Evolutionary conservation across 371 early-diverging fungal genomes (phyloP).

Genomic region (Circinella umbellata): DNA sequence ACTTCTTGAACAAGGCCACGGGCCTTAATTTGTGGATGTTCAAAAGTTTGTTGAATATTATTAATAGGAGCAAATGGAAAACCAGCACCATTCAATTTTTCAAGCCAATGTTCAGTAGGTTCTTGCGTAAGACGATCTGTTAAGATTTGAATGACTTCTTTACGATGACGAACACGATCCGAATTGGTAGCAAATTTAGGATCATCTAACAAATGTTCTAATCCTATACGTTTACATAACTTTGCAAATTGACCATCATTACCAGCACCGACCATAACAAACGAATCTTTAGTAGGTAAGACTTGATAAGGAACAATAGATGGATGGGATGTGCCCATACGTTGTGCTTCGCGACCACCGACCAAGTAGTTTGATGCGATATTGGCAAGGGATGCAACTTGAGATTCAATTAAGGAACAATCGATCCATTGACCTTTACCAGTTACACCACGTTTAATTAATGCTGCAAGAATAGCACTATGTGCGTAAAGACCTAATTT

Average conservation of each 20-base stretch:
- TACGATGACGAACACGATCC: slow-evolving; percentile 76
- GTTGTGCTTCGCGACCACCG: slow-evolving; percentile 76
- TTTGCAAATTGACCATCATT: slow-evolving; percentile 85
- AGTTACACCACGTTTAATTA: slow-evolving; percentile 71
- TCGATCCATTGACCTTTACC: slow-evolving; percentile 87
- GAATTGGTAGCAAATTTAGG: slow-evolving; percentile 66
- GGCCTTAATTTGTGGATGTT: slow-evolving; percentile 85
- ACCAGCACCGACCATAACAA: slow-evolving; percentile 89
- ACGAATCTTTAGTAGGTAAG: slow-evolving; percentile 81
- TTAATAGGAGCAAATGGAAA: slow-evolving; percentile 90
- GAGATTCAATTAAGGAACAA: slow-evolving; percentile 83
- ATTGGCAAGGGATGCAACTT: slow-evolving; percentile 88
- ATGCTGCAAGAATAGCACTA: slow-evolving; percentile 87
- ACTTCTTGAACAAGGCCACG: slow-evolving; percentile 80
- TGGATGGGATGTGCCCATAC: slow-evolving; percentile 89
- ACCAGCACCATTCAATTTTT: slow-evolving; percentile 66
- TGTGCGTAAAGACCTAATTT: slow-evolving; percentile 76
- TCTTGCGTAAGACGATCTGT: slow-evolving; percentile 53
- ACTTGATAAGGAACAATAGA: slow-evolving; percentile 94
- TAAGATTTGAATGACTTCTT: slow-evolving; percentile 61
- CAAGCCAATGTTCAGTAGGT: slow-evolving; percentile 68
- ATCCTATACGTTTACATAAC: slow-evolving; percentile 57
- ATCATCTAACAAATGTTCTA: slow-evolving; percentile 57
- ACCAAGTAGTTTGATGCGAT: slow-evolving; percentile 87
- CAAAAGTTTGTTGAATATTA: slow-evolving; percentile 82